Base-by-base conservation (phyloP, 2,329 filamentous ascomycete species). In the Fusarium incarnatum region DNA sequence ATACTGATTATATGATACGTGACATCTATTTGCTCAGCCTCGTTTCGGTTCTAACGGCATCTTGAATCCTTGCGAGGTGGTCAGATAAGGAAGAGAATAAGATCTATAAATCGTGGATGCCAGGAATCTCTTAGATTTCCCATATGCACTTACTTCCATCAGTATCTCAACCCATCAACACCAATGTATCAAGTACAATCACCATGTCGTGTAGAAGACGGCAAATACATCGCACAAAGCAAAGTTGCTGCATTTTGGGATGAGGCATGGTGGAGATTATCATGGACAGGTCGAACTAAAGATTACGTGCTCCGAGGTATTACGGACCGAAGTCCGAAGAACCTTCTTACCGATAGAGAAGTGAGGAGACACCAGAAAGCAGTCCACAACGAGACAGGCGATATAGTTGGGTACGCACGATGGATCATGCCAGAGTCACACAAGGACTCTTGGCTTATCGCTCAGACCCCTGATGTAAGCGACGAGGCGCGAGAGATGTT, bases 341-440 rank as follows among this genome's bases (percentile, higher is more conserved):
- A 68, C 8, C 34, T 73, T 9, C 56, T 74, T 6, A 67, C 56
- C 8, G 49, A 64, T 1, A 64, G 71, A 44, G 40, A 68, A 12
- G 54, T 68, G 4, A 58, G 70, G 18, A 58, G 74, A 28, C 71
- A 76, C 25, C 67, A 73, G 27, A 71, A 69, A 12, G 47, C 73
- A 9, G 45, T 73, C 2, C 48, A 73, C n/a, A 41, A 20, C 2
- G 62, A 53, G 5, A 73, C 73, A 1, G 70, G 70, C 18, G 64
- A 71, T 5, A 67, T 76, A 3, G 73, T 74, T 4, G 74, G 74
- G 0, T 76, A 76, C 4, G 68, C 68, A 1, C 52, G 68, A 3
- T 71, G 68, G 68, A 58, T 71, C 2, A 22, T 71, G 18, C 68
- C 68, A 4, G 53, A 57, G 16, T 66, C 68, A 7, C 56, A 52